phyloP scores from a whole-genome alignment of 2,329 filamentous ascomycete genomes.

The Monilinia polystroma region DNA sequence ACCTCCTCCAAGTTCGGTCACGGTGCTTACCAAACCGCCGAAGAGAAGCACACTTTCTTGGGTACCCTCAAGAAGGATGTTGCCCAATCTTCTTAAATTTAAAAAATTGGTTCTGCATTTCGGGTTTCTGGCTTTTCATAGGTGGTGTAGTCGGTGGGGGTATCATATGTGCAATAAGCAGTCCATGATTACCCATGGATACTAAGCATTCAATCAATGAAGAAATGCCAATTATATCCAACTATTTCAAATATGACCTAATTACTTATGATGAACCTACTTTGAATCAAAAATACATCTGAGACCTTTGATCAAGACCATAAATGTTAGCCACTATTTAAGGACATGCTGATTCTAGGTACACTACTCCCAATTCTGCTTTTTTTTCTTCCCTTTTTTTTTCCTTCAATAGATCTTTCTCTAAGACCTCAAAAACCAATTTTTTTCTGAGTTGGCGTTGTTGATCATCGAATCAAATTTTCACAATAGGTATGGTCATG shows the following conservation, averaged over 20 bases:
- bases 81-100: slow-evolving; percentile 51
- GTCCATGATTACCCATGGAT: slow-evolving; percentile 32
- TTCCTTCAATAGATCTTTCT: background rate
- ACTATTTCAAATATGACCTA: slow-evolving; percentile 8
- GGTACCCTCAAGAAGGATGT: slow-evolving; percentile 98
- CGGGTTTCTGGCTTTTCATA: slow-evolving; percentile 34
- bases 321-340: background rate
- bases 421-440: background rate
- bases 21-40: slow-evolving; percentile 97
- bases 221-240: slow-evolving; percentile 33
- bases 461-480: background rate
- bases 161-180: slow-evolving; percentile 34
- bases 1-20: slow-evolving; percentile 99
- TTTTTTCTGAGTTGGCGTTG: background rate
- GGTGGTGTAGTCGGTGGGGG: slow-evolving; percentile 38
- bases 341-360: background rate
- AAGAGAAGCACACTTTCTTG: slow-evolving; percentile 97
- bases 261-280: background rate
- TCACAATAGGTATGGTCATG: background rate
- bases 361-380: background rate
- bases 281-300: background rate
- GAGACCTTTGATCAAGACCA: background rate
- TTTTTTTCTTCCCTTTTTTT: background rate
- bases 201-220: slow-evolving; percentile 35
- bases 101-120: slow-evolving; percentile 40